Evolutionary conservation across 352 stramenopile genomes (phyloP).

Genomic region (Globisporangium spiculum): DNA sequence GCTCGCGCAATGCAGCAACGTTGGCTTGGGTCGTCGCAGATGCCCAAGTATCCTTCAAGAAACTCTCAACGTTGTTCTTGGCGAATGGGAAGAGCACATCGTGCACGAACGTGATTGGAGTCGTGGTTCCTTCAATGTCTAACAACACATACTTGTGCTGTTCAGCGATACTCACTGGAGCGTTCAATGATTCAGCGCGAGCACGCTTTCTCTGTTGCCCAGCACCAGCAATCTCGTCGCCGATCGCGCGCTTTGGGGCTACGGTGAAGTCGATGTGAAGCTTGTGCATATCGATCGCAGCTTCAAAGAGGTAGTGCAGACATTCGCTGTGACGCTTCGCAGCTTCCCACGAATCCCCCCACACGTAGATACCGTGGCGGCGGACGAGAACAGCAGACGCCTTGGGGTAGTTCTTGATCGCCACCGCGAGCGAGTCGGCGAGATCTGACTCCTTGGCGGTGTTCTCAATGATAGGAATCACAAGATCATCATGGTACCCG

Average conservation of each 20-base stretch:
- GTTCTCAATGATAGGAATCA: constrained; percentile 97
- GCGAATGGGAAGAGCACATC: constrained; percentile 94
- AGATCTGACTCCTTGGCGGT: constrained; percentile 91
- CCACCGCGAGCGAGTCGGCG: constrained; percentile 82
- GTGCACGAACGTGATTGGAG: constrained; percentile 95
- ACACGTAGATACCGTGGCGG: constrained; percentile 95
- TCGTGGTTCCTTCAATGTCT: constrained; percentile 96
- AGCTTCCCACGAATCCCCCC: constrained; percentile 94
- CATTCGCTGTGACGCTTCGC: constrained; percentile 96
- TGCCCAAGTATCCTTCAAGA: constrained; percentile 54
- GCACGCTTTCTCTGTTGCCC: constrained; percentile 40
- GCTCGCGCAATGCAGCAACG: constrained; percentile 41
- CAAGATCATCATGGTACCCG: constrained; percentile 90
- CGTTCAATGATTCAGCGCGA: constrained; percentile 22
- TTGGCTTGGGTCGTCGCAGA: constrained; percentile 45
- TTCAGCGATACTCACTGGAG: constrained; percentile 43
- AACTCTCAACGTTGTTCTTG: constrained; percentile 53
- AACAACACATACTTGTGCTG: constrained; percentile 92
- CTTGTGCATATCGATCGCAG: constrained; percentile 87
- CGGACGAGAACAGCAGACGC: constrained; percentile 93
- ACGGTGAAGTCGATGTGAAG: constrained; percentile 75
- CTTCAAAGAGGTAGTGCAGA: constrained; percentile 96
- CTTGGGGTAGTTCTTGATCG: constrained; percentile 86
- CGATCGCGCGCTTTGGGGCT: constrained; percentile 22
- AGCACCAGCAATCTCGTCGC: constrained; percentile 45